Evolutionary conservation across 164 flowering plant species (phyloP).

Genomic region (Sextonia rubra): DNA sequence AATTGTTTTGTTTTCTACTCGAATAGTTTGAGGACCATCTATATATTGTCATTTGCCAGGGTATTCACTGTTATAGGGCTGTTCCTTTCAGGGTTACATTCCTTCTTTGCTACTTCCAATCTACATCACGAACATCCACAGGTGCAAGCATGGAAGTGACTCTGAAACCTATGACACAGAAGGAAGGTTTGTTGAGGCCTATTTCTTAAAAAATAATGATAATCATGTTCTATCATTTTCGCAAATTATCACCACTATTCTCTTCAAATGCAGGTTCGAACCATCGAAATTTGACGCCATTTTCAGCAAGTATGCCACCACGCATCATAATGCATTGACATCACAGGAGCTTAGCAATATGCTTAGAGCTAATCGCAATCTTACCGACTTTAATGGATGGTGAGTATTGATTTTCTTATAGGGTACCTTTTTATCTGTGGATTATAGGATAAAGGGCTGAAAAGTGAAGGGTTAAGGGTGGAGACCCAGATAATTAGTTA

Average conservation of each 20-base stretch:
- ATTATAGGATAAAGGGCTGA: too few species aligned
- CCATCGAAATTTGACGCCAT: slow-evolving; percentile 57
- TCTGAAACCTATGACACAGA: slow-evolving; percentile 58
- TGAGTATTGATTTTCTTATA: slow-evolving; percentile 11
- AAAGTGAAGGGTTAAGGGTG: too few species aligned
- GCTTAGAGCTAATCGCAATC: slow-evolving; percentile 56
- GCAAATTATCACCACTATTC: too few species aligned
- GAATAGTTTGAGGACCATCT: too few species aligned
- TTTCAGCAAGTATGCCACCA: slow-evolving; percentile 43
- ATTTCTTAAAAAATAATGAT: neutral
- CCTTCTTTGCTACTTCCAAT: slow-evolving; percentile 47
- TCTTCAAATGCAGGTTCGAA: slow-evolving; percentile 21
- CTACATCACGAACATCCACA: slow-evolving; percentile 45
- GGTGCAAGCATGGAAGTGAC: slow-evolving; percentile 67
- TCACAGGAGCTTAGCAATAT: slow-evolving; percentile 41
- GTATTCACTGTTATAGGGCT: too few species aligned
- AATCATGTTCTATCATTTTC: neutral
- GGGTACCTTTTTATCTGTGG: too few species aligned
- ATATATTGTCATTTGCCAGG: too few species aligned
- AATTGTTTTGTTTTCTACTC: too few species aligned
- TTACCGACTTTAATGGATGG: slow-evolving; percentile 53
- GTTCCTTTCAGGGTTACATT: slow-evolving; percentile 50
- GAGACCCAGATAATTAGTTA: too few species aligned
- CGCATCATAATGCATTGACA: slow-evolving; percentile 42
- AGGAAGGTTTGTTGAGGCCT: slow-evolving; percentile 49